Base-by-base conservation (phyloP, 371 early-diverging fungal species). In the Mortierella sp. region DNA sequence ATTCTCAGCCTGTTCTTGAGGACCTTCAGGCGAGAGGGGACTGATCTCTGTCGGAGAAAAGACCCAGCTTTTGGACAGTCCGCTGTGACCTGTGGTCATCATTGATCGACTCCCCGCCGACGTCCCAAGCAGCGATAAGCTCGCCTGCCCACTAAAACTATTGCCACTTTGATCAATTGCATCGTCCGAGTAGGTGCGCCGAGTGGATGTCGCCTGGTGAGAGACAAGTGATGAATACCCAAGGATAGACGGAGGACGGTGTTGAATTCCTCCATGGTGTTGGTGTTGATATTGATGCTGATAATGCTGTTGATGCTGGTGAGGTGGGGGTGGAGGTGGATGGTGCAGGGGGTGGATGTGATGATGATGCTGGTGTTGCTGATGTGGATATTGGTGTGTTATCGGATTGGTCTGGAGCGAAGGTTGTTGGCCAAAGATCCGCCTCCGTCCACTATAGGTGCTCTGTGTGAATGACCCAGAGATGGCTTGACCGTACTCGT, bases 401-500 rank as follows among this genome's bases (percentile, higher is more conserved):
- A 55, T 55, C 16, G 55, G 55, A 55, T 55, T 55, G 13, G 31
- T 24, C 37, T 66, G 66, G 29, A 43, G 40, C 31, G 34, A 47
- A 6, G 52, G 68, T 31, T 44, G 37, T n/a, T 68, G 68, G n/a
- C 41, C 43, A 41, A 64, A 64, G 6, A 73, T 43, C 10, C 73
- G 66, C 2, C 73, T 31, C 24, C 73, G 45, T n/a, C 73, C 73
- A 41, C 66, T 52, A 29, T 73, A 73, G 14, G 66, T 67, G 24
- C 58, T 73, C 29, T 73, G 73, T 26, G 73, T 67, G 1, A 67
- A 67, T 4, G 73, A 73, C 1, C 73, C 73, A 4, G 66, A 66
- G 34, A 66, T 58, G 26, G 67, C 58, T 24, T 52, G 52, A 13
- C 65, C 43, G 26, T 66, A 41, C 55, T 73, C 73, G 8, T 73